phyloP scores from a whole-genome alignment of 1,284 basidiomycete genomes.

The Tylopilus orsonianus region DNA sequence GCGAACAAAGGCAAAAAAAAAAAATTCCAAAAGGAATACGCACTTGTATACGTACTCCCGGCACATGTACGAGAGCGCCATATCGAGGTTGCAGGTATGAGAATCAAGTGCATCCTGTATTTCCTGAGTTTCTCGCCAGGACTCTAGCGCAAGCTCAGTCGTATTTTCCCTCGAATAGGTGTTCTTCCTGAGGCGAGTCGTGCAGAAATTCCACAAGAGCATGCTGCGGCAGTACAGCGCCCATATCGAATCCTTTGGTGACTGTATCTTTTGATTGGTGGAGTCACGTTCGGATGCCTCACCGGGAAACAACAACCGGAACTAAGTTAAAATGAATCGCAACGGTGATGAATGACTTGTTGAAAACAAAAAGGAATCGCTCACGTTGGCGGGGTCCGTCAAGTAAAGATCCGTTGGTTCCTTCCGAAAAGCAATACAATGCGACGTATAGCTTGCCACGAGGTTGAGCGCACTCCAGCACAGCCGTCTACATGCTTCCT shows the following conservation, averaged over 20 bases:
- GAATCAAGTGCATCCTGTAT: constrained; percentile 64
- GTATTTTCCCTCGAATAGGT: constrained; percentile 48
- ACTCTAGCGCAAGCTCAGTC: constrained; percentile 58
- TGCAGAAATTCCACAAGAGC: constrained; percentile 72
- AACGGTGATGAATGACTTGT: constrained; percentile 25
- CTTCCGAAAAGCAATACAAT: constrained; percentile 62
- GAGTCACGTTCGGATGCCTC: constrained; percentile 54
- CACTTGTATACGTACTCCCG: constrained; percentile 76
- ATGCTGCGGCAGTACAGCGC: constrained; percentile 76
- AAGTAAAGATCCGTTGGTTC: constrained; percentile 56
- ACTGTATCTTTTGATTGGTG: constrained; percentile 40
- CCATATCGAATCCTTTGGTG: constrained; percentile 74
- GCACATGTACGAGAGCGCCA: constrained; percentile 61
- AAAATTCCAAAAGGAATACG: constrained; percentile 31
- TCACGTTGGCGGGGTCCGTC: constrained; percentile 62
- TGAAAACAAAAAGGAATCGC: constrained; percentile 24
- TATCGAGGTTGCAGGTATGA: constrained; percentile 69
- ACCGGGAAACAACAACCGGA: constrained; percentile 56
- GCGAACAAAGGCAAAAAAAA: constrained; percentile 1
- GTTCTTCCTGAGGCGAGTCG: constrained; percentile 47
- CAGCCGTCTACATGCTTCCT: constrained; percentile 68
- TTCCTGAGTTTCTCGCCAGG: constrained; percentile 59
- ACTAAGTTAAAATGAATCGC: constrained; percentile 36
- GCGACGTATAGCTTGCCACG: constrained; percentile 61
- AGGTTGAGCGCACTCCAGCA: constrained; percentile 73